Percentiles rank a stretch among this genome's conserved stretches.
Conservation (phyloP, 139 green algal species). For the Yamagishiella unicocca region DNA sequence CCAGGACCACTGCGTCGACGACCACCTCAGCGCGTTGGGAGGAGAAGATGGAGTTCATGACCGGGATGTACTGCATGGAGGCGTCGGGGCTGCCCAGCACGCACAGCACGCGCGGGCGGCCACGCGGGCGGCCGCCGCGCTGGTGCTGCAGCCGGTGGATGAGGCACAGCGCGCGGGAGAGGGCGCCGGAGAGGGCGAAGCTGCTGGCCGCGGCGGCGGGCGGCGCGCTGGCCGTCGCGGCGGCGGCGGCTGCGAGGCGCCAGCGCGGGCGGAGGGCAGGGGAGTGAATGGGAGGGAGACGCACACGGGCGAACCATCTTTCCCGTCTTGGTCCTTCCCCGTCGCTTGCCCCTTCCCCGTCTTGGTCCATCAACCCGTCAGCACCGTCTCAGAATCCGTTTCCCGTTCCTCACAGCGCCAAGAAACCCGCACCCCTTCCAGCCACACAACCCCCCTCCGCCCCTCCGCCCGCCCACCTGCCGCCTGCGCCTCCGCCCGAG, state of each 20-base stretch:
- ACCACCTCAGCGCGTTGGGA: slow-evolving; percentile 73
- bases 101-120: slow-evolving; percentile 65
- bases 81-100: slow-evolving; percentile 66
- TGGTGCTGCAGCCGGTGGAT: slow-evolving; percentile 55
- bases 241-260: not conserved
- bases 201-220: not conserved
- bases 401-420: too few species aligned
- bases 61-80: slow-evolving; percentile 77
- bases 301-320: too few species aligned
- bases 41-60: slow-evolving; percentile 91
- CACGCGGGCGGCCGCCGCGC: not conserved
- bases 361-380: too few species aligned
- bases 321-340: too few species aligned
- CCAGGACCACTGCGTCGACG: slow-evolving; percentile 76
- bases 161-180: slow-evolving; percentile 74
- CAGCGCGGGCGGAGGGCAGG: not conserved
- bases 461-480: not conserved
- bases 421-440: not conserved
- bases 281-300: too few species aligned
- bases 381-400: too few species aligned
- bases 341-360: too few species aligned
- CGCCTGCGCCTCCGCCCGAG: not conserved
- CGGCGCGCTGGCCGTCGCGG: not conserved
- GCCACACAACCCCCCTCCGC: not conserved
- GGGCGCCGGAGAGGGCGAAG: slow-evolving; percentile 60